These are phyloP conservation scores for Chrysoporthe austroafricana DNA, from an alignment of 2,329 filamentous ascomycete species.

Conservation along the genomic window DNA sequence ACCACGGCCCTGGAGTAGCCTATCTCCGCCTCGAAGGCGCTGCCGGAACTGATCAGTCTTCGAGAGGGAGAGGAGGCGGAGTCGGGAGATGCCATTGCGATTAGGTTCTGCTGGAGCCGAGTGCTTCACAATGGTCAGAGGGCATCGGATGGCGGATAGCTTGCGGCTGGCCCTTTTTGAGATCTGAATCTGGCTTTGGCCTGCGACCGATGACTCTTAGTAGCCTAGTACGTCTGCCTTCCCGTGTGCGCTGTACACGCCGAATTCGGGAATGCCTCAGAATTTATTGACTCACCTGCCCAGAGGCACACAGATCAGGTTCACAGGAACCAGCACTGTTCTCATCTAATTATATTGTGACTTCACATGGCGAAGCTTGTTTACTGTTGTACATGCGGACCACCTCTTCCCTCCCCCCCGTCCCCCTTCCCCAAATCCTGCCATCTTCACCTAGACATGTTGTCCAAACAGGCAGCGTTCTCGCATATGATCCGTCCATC, in stretches of 20 bases:
- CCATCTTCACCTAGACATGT: not conserved
- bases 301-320: not conserved
- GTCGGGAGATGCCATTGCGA: not conserved
- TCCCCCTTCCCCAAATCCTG: not conserved
- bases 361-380: not conserved
- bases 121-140: not conserved
- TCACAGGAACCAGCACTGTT: not conserved
- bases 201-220: not conserved
- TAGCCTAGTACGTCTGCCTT: not conserved
- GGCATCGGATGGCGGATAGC: not conserved
- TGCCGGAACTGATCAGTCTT: slow-evolving; percentile 50
- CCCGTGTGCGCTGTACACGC: not conserved
- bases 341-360: not conserved
- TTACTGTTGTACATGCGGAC: not conserved
- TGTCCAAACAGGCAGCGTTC: not conserved
- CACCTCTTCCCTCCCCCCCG: not conserved
- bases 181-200: not conserved
- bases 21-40: slow-evolving; percentile 56
- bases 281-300: not conserved
- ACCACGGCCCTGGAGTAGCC: slow-evolving; percentile 60
- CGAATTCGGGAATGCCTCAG: not conserved
- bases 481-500: slow-evolving; percentile 2
- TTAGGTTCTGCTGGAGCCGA: too few species aligned
- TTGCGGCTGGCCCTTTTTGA: not conserved
- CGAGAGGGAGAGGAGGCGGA: not conserved